Percentiles rank a stretch among this genome's conserved stretches.
Conservation (phyloP, 805 yeast genomes). For the Wickerhamiella occidentalis region DNA sequence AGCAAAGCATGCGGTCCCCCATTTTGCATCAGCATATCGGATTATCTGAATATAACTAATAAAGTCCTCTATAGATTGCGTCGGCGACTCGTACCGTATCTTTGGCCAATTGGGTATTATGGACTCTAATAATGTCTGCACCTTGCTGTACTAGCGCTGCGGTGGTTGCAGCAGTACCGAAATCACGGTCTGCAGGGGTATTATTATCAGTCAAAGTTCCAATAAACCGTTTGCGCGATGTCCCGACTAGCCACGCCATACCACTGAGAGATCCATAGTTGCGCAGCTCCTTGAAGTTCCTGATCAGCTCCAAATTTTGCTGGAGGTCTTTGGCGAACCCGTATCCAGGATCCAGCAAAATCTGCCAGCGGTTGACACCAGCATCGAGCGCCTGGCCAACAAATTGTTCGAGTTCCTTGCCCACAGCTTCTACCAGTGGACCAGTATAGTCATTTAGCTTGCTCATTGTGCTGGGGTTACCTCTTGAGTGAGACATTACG, state of each 20-base stretch:
- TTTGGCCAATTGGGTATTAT: conserved; percentile 54
- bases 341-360: conserved; percentile 85
- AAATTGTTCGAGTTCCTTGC: conserved; percentile 50
- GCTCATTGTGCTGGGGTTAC: conserved; percentile 65
- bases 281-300: conserved; percentile 25
- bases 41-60: background rate
- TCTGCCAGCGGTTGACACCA: conserved; percentile 82
- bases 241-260: conserved; percentile 67
- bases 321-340: conserved; percentile 82
- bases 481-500: conserved; percentile 74
- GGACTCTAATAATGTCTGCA: conserved; percentile 77
- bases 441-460: conserved; percentile 40
- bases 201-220: conserved; percentile 56
- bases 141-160: conserved; percentile 62
- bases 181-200: conserved; percentile 47
- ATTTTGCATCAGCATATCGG: too few species aligned
- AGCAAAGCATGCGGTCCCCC: too few species aligned
- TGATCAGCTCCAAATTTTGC: conserved; percentile 59
- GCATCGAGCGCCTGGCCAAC: conserved; percentile 42
- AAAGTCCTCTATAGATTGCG: conserved; percentile 42
- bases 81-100: conserved; percentile 55
- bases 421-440: conserved; percentile 39
- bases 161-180: conserved; percentile 67
- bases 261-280: conserved; percentile 27
- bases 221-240: conserved; percentile 78